These are phyloP conservation scores for Crithidia thermophila DNA, from an alignment of 208 protist species.

Conservation along the genomic window DNA sequence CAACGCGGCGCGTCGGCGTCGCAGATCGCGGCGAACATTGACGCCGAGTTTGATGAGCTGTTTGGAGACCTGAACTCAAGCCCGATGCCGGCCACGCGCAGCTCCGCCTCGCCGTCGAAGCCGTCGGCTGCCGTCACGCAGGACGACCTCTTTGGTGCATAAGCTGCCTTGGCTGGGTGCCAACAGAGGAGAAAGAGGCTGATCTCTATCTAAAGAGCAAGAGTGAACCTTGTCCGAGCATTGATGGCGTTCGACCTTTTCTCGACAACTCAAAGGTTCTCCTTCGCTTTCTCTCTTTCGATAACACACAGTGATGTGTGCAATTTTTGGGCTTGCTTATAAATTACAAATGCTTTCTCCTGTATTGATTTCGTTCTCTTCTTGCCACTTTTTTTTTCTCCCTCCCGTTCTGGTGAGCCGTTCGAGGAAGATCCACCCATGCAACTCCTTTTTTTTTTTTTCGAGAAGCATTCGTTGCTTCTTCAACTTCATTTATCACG, in stretches of 20 bases:
- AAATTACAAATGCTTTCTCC: too few species aligned
- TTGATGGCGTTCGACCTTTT: too few species aligned
- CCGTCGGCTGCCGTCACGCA: slow-evolving; percentile 1
- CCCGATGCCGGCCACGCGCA: not conserved
- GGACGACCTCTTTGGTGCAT: slow-evolving; percentile 16
- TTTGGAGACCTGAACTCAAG: slow-evolving; percentile 42
- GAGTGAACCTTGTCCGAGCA: too few species aligned
- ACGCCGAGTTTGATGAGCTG: slow-evolving; percentile 79
- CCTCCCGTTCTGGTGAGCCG: not conserved
- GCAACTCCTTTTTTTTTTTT: not conserved
- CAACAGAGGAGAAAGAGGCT: not conserved
- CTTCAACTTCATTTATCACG: too few species aligned
- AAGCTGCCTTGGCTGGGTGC: not conserved
- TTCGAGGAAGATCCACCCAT: not conserved
- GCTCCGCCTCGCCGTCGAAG: slow-evolving; percentile 5
- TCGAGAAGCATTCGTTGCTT: not conserved
- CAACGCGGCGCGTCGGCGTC: slow-evolving; percentile 3
- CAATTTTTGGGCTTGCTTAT: too few species aligned
- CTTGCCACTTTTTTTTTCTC: not conserved
- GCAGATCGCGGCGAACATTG: slow-evolving; percentile 40
- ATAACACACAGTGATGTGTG: too few species aligned
- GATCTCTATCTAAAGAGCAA: not conserved
- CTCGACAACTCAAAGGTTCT: too few species aligned
- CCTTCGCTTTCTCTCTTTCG: too few species aligned
- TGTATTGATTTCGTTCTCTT: not conserved